phyloP scores from a whole-genome alignment of 495 filamentous ascomycete genomes.

The Aspergillus nidulans region DNA sequence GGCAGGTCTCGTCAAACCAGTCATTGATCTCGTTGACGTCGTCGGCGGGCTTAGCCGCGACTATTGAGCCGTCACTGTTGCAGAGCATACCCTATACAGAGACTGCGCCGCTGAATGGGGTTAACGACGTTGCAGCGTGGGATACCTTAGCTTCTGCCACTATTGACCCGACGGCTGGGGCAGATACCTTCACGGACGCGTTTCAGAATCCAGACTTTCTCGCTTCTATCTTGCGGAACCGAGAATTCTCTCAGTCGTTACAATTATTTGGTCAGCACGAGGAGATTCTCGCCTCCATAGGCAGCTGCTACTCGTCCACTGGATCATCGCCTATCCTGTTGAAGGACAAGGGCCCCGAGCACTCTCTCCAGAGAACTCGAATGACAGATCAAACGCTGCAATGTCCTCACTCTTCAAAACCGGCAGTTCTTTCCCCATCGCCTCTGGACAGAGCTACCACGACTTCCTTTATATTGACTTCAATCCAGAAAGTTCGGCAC shows the following conservation, averaged over 20 bases:
- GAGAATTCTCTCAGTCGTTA: conserved; percentile 4
- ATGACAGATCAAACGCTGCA: background rate
- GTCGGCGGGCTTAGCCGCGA: background rate
- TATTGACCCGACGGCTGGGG: background rate
- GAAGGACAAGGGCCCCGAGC: background rate
- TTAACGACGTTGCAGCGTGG: background rate
- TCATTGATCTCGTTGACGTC: too few species aligned
- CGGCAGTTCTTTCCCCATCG: background rate
- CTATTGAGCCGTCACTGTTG: background rate
- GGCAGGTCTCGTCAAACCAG: background rate
- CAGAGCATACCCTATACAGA: background rate
- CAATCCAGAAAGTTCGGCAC: background rate
- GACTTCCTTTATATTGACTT: background rate
- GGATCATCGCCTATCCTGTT: background rate
- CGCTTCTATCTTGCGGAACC: conserved; percentile 2
- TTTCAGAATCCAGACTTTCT: background rate
- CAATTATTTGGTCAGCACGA: conserved; percentile 1
- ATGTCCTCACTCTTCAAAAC: background rate
- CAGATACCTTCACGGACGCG: background rate
- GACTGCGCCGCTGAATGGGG: background rate
- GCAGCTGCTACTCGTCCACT: background rate
- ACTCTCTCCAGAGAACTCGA: background rate
- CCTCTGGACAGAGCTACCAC: background rate
- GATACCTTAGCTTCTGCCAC: background rate
- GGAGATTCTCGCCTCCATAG: background rate